These are phyloP conservation scores for Eutrema salsugineum DNA, from an alignment of 441 rosid species.

Conservation along the genomic window DNA sequence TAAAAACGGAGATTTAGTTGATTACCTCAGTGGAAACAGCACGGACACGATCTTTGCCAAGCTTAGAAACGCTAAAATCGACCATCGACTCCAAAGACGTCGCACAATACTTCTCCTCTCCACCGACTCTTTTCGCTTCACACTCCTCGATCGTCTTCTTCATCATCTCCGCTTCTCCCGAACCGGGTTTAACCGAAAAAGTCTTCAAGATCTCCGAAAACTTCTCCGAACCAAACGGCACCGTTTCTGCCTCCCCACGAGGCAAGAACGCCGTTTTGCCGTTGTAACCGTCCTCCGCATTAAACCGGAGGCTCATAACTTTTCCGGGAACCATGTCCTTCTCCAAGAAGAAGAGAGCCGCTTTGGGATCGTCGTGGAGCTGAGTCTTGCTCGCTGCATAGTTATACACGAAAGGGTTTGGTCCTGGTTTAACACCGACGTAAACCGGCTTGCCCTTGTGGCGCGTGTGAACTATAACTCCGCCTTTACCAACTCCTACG, in stretches of 20 bases:
- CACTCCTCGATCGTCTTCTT: constrained; percentile 67
- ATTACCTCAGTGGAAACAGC: constrained; percentile 60
- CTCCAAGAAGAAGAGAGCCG: constrained; percentile 67
- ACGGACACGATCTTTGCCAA: constrained; percentile 47
- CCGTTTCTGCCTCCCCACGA: constrained; percentile 40
- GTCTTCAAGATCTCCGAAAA: constrained; percentile 43
- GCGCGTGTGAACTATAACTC: constrained; percentile 51
- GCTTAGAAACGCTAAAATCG: constrained; percentile 52
- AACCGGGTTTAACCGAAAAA: constrained; percentile 47
- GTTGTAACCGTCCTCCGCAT: constrained; percentile 32
- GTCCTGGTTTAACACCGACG: constrained; percentile 49
- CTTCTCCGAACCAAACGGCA: constrained; percentile 66
- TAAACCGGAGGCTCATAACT: constrained; percentile 52
- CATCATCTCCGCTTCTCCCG: constrained; percentile 57
- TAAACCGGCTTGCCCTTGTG: constrained; percentile 56
- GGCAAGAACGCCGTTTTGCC: constrained; percentile 52
- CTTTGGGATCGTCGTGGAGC: constrained; percentile 51
- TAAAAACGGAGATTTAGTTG: neutral
- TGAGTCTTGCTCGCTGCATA: constrained; percentile 64
- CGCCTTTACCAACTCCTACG: constrained; percentile 72
- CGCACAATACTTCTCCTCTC: constrained; percentile 74
- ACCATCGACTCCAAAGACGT: constrained; percentile 82
- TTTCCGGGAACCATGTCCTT: constrained; percentile 53
- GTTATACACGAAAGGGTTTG: constrained; percentile 26
- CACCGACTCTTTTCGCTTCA: constrained; percentile 48